Evolutionary conservation across 306 rosid genomes (phyloP).

Genomic region (Vigna mungo): DNA sequence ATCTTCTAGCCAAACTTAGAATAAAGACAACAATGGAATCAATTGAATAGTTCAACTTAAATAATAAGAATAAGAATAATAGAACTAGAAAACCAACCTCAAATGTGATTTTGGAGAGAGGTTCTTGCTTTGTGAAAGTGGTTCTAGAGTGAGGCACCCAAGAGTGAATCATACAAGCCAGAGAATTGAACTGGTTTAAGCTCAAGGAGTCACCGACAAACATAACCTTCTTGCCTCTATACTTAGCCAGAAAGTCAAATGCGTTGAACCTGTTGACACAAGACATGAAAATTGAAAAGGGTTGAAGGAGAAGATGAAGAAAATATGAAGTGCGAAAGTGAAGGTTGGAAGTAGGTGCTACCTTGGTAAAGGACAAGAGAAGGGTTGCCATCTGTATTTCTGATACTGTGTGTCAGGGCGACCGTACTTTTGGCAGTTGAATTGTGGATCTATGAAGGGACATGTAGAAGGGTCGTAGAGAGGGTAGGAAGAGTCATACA

Average conservation of each 20-base stretch:
- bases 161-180: conserved; percentile 88
- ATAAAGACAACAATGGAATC: neutral
- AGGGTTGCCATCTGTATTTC: conserved; percentile 89
- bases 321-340: neutral
- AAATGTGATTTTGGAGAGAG: conserved; percentile 70
- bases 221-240: conserved; percentile 95
- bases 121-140: conserved; percentile 41
- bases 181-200: conserved; percentile 82
- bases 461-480: conserved; percentile 73
- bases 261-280: conserved; percentile 73
- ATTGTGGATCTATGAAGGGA: conserved; percentile 92
- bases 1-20: neutral
- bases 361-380: conserved; percentile 84
- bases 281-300: neutral
- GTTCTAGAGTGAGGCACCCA: conserved; percentile 75
- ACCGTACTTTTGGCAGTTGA: conserved; percentile 88
- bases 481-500: conserved; percentile 80
- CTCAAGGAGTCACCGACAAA: conserved; percentile 96
- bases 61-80: neutral
- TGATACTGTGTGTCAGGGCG: conserved; percentile 76
- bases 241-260: conserved; percentile 64
- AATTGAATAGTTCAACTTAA: neutral
- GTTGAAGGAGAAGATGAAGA: neutral
- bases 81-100: conserved; percentile 54
- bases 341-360: conserved; percentile 1